phyloP scores from a whole-genome alignment of 2,329 filamentous ascomycete species.

The Ascochyta clinopodiicola region DNA sequence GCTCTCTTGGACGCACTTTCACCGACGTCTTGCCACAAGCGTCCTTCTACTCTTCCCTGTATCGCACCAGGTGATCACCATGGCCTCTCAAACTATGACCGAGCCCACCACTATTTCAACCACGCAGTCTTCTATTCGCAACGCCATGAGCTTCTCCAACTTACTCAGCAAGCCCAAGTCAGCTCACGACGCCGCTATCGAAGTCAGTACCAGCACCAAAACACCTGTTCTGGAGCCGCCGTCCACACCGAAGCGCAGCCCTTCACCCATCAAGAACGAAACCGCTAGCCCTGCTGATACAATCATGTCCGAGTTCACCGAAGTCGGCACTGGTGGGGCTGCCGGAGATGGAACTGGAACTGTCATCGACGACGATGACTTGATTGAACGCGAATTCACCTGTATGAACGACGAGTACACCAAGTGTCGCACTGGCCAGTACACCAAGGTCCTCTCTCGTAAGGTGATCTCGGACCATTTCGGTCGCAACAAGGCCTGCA shows the following conservation, averaged over 20 bases:
- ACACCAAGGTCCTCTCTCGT: slow-evolving; percentile 41
- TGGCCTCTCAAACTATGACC: slow-evolving; percentile 6
- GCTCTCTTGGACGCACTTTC: slow-evolving; percentile 1
- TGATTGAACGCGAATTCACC: slow-evolving; percentile 35
- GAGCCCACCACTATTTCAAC: background rate
- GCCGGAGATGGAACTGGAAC: background rate
- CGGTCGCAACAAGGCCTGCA: slow-evolving; percentile 49
- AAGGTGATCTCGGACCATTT: slow-evolving; percentile 51
- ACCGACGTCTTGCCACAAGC: background rate
- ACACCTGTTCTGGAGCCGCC: slow-evolving; percentile 4
- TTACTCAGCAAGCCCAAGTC: slow-evolving; percentile 18
- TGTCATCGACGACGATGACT: slow-evolving; percentile 7
- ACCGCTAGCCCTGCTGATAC: slow-evolving; percentile 13
- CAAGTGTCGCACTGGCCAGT: slow-evolving; percentile 44
- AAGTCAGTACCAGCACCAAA: background rate
- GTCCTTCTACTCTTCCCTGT: background rate
- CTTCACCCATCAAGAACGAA: background rate
- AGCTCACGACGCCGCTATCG: background rate
- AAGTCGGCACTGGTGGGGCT: background rate
- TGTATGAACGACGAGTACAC: slow-evolving; percentile 43
- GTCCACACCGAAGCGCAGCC: slow-evolving; percentile 11
- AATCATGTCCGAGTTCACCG: slow-evolving; percentile 8
- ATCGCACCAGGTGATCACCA: slow-evolving; percentile 1
- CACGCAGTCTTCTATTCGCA: slow-evolving; percentile 20
- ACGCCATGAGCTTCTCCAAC: slow-evolving; percentile 35